Base-by-base conservation (phyloP, 148 eudicot genomes). In the Nepenthes mirabilis region DNA sequence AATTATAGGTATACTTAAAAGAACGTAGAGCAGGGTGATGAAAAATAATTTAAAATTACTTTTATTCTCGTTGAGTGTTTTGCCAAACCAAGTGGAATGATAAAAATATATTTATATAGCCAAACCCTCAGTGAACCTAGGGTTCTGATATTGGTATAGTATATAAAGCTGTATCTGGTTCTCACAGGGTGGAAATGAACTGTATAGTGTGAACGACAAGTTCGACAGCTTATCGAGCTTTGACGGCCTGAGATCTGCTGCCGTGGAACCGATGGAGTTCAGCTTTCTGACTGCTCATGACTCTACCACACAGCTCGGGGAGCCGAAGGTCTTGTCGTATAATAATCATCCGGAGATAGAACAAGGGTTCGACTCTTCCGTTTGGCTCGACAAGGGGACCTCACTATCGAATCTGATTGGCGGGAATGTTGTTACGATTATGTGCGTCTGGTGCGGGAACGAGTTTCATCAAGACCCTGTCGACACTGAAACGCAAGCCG, bases 381-480 rank as follows among this genome's bases (percentile, higher is more conserved):
- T 81, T 68, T 90, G 97, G 97, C 76, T 80, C 63, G 86, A 71
- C 34, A 89, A 83, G 75, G 77, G 77, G 49, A 72, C 66, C 52
- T 47, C 89, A 47, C 67, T 80, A 34, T 74, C 82, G 14, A 87
- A 81, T 70, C 58, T 77, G 68, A 56, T 76, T 47, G 47, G 68
- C 47, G 76, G 73, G 52, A 79, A 75, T 62, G 75, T 70, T 57
- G 73, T 77, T 37, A 72, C 75, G 69, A 62, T 76, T 33, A 23
- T 78, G 35, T 91, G 97, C 72, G 87, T 83, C 47, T 91, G 95
- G 97, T 91, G 97, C 71, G 76, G 86, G 60, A 83, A 72, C 69
- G 81, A 79, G 64, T 87, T 91, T 65, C 84, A 76, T 60, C 85
- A 75, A 43, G 84, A 87, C 51, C 72, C 90, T 37, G 48, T 66